Evolutionary conservation across 139 green algal species (phyloP).

Genomic region (Closterium sp.): DNA sequence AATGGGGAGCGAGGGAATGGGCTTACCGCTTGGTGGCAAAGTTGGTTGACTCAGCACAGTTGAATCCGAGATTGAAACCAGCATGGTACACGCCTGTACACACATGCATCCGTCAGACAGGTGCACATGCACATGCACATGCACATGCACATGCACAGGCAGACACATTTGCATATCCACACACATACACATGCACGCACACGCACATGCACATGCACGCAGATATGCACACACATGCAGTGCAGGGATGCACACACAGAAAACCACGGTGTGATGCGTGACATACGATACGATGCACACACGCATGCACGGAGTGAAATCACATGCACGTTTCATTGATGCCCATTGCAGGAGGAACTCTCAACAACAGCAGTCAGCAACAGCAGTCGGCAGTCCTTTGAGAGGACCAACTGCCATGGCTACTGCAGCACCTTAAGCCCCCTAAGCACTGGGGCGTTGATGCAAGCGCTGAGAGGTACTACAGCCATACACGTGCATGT

Average conservation of each 20-base stretch:
- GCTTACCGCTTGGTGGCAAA: slow-evolving; percentile 66
- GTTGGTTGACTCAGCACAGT: slow-evolving; percentile 78
- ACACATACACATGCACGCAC: no score
- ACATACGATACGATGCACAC: not conserved
- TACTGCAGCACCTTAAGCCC: slow-evolving; percentile 60
- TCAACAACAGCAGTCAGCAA: no score
- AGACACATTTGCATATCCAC: not conserved
- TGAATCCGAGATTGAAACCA: slow-evolving; percentile 77
- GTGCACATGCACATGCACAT: not conserved
- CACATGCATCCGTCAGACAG: no score
- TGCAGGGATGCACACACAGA: not conserved
- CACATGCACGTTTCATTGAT: no score
- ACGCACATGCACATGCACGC: no score
- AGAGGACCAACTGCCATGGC: slow-evolving; percentile 75
- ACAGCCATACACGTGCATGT: no score
- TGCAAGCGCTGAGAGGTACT: no score
- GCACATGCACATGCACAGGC: not conserved
- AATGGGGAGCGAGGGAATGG: not conserved
- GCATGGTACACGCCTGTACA: slow-evolving; percentile 60
- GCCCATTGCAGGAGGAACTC: no score
- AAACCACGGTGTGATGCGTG: no score
- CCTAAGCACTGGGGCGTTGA: no score
- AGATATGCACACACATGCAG: no score
- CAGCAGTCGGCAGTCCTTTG: no score
- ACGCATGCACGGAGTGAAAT: not conserved